A percentile compares a stretch with the other conserved stretches of the same genome.
Evolutionary conservation across 352 stramenopile genomes (phyloP).

Genomic region (Phytopythium mirpurense): DNA sequence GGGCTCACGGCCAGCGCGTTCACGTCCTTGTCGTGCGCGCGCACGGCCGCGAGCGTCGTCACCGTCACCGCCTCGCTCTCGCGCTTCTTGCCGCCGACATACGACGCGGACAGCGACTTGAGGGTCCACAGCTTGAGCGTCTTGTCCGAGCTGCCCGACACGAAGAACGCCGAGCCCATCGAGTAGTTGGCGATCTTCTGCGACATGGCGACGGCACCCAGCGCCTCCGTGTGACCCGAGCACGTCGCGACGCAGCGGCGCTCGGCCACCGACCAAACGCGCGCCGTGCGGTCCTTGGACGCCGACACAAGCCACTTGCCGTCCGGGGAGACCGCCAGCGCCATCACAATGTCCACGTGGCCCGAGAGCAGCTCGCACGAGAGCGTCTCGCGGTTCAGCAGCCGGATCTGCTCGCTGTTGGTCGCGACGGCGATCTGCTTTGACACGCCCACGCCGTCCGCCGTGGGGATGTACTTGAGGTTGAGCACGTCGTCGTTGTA

Average conservation of each 20-base stretch:
- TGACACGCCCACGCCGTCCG: slow-evolving; percentile 36
- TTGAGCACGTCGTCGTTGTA: slow-evolving; percentile 99
- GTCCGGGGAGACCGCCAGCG: slow-evolving; percentile 89
- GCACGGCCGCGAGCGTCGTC: slow-evolving; percentile 64
- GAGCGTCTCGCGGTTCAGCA: slow-evolving; percentile 90
- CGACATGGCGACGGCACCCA: slow-evolving; percentile 91
- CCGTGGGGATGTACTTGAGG: slow-evolving; percentile 90
- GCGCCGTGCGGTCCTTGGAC: slow-evolving; percentile 92
- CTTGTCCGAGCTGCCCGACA: slow-evolving; percentile 96
- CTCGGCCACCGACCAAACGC: slow-evolving; percentile 85
- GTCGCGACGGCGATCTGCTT: slow-evolving; percentile 92
- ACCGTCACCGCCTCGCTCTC: slow-evolving; percentile 31
- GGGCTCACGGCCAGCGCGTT: slow-evolving; percentile 94
- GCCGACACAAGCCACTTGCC: slow-evolving; percentile 90
- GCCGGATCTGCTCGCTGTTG: slow-evolving; percentile 94
- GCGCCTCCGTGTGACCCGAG: slow-evolving; percentile 92
- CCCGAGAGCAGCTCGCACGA: slow-evolving; percentile 94
- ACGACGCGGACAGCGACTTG: slow-evolving; percentile 46
- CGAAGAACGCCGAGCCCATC: slow-evolving; percentile 89
- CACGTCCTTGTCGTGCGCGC: slow-evolving; percentile 96
- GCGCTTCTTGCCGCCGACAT: slow-evolving; percentile 33
- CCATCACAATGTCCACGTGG: slow-evolving; percentile 97
- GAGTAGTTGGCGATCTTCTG: slow-evolving; percentile 74
- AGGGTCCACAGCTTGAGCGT: slow-evolving; percentile 98
- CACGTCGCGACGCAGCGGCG: slow-evolving; percentile 85